phyloP scores from a whole-genome alignment of 1,284 basidiomycete genomes.

The Leccinum angustisporum region DNA sequence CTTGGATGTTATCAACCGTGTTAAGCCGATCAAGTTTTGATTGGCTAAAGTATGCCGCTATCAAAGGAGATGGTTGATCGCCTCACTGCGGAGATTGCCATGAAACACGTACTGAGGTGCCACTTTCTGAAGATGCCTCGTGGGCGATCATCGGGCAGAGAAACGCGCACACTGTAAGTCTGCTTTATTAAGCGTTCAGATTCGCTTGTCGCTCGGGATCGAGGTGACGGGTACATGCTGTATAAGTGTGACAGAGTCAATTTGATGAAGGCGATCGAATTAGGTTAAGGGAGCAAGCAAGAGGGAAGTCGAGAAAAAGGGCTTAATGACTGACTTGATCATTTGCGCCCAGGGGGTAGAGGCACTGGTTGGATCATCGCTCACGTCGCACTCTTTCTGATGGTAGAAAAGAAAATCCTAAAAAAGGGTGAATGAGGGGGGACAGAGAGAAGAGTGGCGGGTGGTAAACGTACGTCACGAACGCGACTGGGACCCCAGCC shows the following conservation, averaged over 20 bases:
- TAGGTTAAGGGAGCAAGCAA: conserved; percentile 11
- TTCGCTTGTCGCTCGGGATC: conserved; percentile 43
- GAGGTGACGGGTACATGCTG: conserved; percentile 38
- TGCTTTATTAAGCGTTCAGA: conserved; percentile 72
- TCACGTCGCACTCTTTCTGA: conserved; percentile 69
- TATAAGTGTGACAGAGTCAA: conserved; percentile 16
- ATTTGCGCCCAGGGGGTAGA: conserved; percentile 74
- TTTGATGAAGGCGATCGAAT: conserved; percentile 24
- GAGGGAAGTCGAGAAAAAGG: conserved; percentile 13
- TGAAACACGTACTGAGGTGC: conserved; percentile 68
- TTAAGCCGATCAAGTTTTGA: conserved; percentile 64
- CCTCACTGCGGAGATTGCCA: conserved; percentile 25
- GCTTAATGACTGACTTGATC: conserved; percentile 50
- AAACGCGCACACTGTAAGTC: conserved; percentile 79
- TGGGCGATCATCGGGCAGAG: conserved; percentile 62
- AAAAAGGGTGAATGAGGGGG: conserved; percentile 12
- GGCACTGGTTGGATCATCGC: conserved; percentile 61
- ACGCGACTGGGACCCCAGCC: conserved; percentile 45
- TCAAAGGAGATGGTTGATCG: conserved; percentile 14
- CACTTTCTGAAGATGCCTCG: conserved; percentile 70
- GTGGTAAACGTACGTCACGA: conserved; percentile 56
- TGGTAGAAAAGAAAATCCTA: conserved; percentile 83
- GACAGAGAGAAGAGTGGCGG: not conserved
- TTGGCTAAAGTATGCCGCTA: conserved; percentile 81
- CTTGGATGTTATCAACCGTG: conserved; percentile 64